These are phyloP conservation scores for Cyclotella kingstonii DNA, from an alignment of 108 stramenopile genomes.

Conservation along the genomic window DNA sequence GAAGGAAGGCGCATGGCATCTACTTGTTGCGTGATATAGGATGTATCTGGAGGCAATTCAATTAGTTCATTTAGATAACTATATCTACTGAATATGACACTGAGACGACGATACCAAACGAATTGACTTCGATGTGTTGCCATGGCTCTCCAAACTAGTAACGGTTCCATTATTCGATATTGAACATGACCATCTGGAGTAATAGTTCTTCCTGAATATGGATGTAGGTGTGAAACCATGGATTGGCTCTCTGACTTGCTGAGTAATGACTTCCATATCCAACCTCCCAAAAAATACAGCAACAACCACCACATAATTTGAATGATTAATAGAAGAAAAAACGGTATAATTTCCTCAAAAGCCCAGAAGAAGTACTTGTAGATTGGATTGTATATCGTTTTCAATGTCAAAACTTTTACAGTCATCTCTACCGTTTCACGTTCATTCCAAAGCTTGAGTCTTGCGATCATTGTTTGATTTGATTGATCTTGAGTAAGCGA, in stretches of 20 bases:
- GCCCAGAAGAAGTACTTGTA: conserved; percentile 45
- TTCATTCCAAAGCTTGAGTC: not conserved
- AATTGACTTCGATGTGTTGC: conserved; percentile 76
- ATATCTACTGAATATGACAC: conserved; percentile 79
- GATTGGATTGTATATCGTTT: conserved; percentile 41
- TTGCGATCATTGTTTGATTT: conserved; percentile 3
- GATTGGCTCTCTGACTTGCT: not conserved
- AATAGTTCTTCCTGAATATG: conserved; percentile 23
- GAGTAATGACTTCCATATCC: conserved; percentile 20
- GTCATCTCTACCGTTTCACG: conserved; percentile 9
- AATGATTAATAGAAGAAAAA: conserved; percentile 36
- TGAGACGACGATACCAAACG: conserved; percentile 86
- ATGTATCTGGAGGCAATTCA: conserved; percentile 16
- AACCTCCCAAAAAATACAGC: conserved; percentile 44
- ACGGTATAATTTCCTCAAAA: conserved; percentile 33
- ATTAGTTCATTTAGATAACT: conserved; percentile 65
- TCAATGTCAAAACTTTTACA: conserved; percentile 12
- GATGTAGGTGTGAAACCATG: conserved; percentile 1
- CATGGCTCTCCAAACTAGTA: conserved; percentile 76
- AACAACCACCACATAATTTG: conserved; percentile 42
- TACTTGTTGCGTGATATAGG: conserved; percentile 6
- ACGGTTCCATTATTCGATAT: conserved; percentile 45
- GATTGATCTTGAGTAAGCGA: not conserved
- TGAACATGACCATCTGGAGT: conserved; percentile 3
- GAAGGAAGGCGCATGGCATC: conserved; percentile 15